Evolutionary conservation across 1,284 basidiomycete species (phyloP).

Genomic region (Termitomyces sp.): DNA sequence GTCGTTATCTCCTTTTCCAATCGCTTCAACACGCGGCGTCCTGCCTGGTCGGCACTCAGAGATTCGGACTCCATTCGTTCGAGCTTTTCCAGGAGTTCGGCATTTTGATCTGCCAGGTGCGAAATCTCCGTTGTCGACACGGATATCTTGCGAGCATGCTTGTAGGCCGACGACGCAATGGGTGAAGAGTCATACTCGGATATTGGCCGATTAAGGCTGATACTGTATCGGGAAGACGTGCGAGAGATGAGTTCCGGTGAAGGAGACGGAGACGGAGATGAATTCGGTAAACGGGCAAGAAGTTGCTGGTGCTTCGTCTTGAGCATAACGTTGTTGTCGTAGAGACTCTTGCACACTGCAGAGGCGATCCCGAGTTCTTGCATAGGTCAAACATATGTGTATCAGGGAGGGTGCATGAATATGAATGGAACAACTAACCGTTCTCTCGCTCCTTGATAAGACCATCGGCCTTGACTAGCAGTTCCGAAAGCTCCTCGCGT

Average conservation of each 20-base stretch:
- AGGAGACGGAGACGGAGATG: conserved; percentile 32
- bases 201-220: conserved; percentile 22
- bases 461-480: conserved; percentile 63
- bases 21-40: conserved; percentile 61
- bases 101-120: conserved; percentile 74
- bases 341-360: conserved; percentile 61
- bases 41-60: conserved; percentile 56
- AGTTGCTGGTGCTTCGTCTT: conserved; percentile 66
- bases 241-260: conserved; percentile 20
- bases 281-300: conserved; percentile 51
- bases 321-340: conserved; percentile 63
- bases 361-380: conserved; percentile 68
- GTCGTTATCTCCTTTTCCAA: conserved; percentile 73
- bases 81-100: conserved; percentile 69
- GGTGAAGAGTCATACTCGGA: conserved; percentile 24
- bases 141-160: conserved; percentile 52
- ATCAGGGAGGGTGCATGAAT: conserved; percentile 7
- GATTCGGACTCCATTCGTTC: conserved; percentile 73
- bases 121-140: conserved; percentile 67
- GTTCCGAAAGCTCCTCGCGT: conserved; percentile 63
- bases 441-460: conserved; percentile 73
- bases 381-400: conserved; percentile 14
- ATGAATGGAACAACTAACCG: conserved; percentile 42
- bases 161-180: conserved; percentile 25
- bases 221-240: conserved; percentile 27